Conservation (phyloP, 1,139 yeast species). For the Candida glucosophila region DNA sequence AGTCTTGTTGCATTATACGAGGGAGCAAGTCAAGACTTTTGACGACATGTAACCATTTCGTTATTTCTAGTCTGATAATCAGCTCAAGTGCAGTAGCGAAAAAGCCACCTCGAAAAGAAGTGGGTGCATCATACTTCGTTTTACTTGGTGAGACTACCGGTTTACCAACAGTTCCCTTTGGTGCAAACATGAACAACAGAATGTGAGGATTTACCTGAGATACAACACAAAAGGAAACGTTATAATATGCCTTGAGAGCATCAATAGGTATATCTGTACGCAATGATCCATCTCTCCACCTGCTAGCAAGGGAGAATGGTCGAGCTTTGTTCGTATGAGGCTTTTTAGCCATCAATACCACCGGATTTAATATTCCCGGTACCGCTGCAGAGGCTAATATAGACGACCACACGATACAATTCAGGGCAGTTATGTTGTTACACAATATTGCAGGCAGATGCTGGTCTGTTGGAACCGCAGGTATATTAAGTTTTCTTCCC, state of each 20-base stretch:
- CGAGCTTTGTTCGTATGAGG: slow-evolving; percentile 30
- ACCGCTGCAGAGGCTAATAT: slow-evolving; percentile 75
- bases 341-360: slow-evolving; percentile 67
- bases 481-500: slow-evolving; percentile 62
- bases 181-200: slow-evolving; percentile 66
- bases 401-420: slow-evolving; percentile 78
- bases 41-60: slow-evolving; percentile 65
- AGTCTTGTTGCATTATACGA: slow-evolving; percentile 63
- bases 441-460: slow-evolving; percentile 76
- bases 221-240: slow-evolving; percentile 68
- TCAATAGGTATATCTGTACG: slow-evolving; percentile 67
- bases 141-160: slow-evolving; percentile 49
- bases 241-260: slow-evolving; percentile 65
- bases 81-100: slow-evolving; percentile 67
- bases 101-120: slow-evolving; percentile 65
- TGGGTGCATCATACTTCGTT: slow-evolving; percentile 29
- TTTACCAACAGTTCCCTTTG: slow-evolving; percentile 73
- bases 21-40: slow-evolving; percentile 63
- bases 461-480: slow-evolving; percentile 78
- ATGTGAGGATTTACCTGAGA: slow-evolving; percentile 83
- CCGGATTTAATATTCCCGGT: slow-evolving; percentile 79
- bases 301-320: slow-evolving; percentile 68
- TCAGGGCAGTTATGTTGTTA: slow-evolving; percentile 69
- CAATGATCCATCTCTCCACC: slow-evolving; percentile 69
- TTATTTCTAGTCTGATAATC: slow-evolving; percentile 59